A percentile compares a stretch with the other conserved stretches of the same genome.
Conservation (phyloP, 2,329 filamentous ascomycete genomes). For the Clonostachys rhizophaga region DNA sequence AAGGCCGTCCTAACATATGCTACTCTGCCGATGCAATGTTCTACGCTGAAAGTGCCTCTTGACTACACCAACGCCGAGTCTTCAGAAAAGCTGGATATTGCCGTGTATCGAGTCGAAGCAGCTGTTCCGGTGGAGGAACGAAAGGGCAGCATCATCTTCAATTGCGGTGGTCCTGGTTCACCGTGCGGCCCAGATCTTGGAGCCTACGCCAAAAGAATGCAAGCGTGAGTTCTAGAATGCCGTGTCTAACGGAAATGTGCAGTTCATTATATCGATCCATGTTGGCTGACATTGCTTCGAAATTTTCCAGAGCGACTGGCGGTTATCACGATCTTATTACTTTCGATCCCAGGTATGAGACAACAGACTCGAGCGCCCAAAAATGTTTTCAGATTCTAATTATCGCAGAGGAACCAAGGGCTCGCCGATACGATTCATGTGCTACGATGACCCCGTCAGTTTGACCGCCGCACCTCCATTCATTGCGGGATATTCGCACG, state of each 20-base stretch:
- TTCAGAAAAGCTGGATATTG: slow-evolving; percentile 18
- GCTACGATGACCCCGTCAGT: no score
- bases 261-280: no score
- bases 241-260: no score
- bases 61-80: slow-evolving; percentile 20
- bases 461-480: no score
- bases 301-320: slow-evolving; percentile 9
- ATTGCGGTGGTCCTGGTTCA: slow-evolving; percentile 28
- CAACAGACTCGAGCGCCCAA: no score
- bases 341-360: slow-evolving; percentile 11
- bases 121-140: slow-evolving; percentile 2
- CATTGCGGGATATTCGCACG: slow-evolving; percentile 8
- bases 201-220: not conserved
- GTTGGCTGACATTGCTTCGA: not conserved
- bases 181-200: slow-evolving; percentile 3
- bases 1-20: not conserved
- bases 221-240: not conserved
- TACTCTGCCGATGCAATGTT: slow-evolving; percentile 16
- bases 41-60: slow-evolving; percentile 27
- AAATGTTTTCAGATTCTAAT: no score
- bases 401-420: slow-evolving; percentile 8
- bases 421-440: no score
- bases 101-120: slow-evolving; percentile 23
- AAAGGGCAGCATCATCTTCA: slow-evolving; percentile 29
- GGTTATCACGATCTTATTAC: slow-evolving; percentile 15